Base-by-base conservation (phyloP, 2,329 filamentous ascomycete species). In the Penicillium aurantiogriseum region DNA sequence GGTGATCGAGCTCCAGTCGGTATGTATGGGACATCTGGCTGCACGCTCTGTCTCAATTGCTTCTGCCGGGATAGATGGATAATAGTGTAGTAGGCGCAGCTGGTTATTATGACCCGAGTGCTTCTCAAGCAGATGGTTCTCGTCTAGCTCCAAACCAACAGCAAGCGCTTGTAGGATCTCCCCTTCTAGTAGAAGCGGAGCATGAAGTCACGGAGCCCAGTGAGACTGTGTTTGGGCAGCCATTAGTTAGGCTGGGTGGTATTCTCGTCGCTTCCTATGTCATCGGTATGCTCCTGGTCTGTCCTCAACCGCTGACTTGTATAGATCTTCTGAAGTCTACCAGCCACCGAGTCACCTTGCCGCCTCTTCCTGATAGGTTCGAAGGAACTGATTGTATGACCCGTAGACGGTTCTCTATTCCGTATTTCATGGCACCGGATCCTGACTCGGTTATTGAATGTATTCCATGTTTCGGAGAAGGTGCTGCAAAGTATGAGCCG, bases 31-130 rank as follows among this genome's bases (percentile, higher is more conserved):
- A 49, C 83, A 82, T 11, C 82, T 73, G 10, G 79, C 76, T 38
- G 79, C 74, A 17, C 72, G 64, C 13, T 77, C 74, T 42, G 73
- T 76, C 31, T 76, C 73, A 21, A 84, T 67, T 36, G 74, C 75
- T 33, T 73, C 71, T 5, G 76, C 77, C 27, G 77, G 73, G 5
- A 83, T 73, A 2, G 79, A 72, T 0, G 82, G 81, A 58, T 85
- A 88, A n/a, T n/a, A n/a, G 67, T 88, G 85, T 17, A 87, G 72
- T 27, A 88, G 69, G 2, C 86, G 79, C 10, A 88, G 74, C 59
- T 87, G 85, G 60, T 85, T 85, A 62, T 85, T 81, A 56, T 81
- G 76, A 0, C 81, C 80, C 35, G 77, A 79, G 69, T 87, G 85
- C 44, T 81, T 77, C 21, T 70, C 68, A 3, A 79, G 61, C n/a